Evolutionary conservation across 805 yeast genomes (phyloP), one percentile per base, ranked within the genome.

Genomic region (Saccharomycopsis sp.): DNA sequence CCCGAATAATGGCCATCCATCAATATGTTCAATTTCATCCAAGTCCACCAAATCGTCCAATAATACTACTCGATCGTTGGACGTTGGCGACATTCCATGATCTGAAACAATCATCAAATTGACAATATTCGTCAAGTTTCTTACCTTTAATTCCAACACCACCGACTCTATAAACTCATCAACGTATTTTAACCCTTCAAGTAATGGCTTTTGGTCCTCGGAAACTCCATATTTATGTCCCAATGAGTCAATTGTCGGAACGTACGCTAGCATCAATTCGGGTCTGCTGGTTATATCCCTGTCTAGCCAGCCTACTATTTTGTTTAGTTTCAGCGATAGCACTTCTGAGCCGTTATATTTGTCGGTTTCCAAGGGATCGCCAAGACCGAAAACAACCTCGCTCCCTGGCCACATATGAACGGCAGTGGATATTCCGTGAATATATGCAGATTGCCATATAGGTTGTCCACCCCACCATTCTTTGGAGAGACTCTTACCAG

Each of bases 321-420:
- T 70, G n/a, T 76, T 76, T 0, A 77, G 73, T 67, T 91, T 91
- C 1, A 71, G 65, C 2, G 79, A 73, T 15, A 89, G 71, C 0
- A 77, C 63, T 69, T 88, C 96, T 1, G 82, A 70, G 2, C 81
- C 82, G 65, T 89, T 83, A 71, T 79, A 91, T 56, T 72, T 70
- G 63, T 86, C 94, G 37, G 82, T 63, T 52, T 77, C 79, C 57
- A 78, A 67, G 1, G 87, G 84, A 21, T 76, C 78, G 57, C 80
- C 75, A 57, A 66, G 58, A 40, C 71, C 71, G 66, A 79, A 82
- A 24, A 79, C 77, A 5, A 84, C 95, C 64, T 90, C 96, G 59
- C 91, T 83, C 1, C 97, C 97, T 0, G 97, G 97, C 96, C 96
- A 91, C 97, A 90, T 91, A 70, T 91, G 96, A n/a, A 89, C 85